phyloP scores from a whole-genome alignment of 1,284 basidiomycete species.

The Megacollybia platyphylla region DNA sequence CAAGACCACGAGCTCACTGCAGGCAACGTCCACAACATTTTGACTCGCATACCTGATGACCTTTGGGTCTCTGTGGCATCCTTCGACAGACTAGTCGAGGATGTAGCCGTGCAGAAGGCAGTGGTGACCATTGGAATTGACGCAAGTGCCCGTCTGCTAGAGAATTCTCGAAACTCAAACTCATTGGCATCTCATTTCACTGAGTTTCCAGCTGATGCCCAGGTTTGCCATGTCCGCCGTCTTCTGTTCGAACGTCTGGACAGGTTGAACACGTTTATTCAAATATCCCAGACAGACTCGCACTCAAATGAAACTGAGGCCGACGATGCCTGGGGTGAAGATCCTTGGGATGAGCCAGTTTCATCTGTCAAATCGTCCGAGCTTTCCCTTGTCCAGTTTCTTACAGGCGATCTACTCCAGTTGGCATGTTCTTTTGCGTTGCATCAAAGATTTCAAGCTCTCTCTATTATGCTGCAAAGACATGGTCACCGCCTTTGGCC shows the following conservation, averaged over 20 bases:
- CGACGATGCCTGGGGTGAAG: slow-evolving; percentile 75
- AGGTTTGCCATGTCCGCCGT: slow-evolving; percentile 48
- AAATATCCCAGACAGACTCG: slow-evolving; percentile 35
- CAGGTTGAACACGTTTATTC: slow-evolving; percentile 52
- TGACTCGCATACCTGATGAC: slow-evolving; percentile 47
- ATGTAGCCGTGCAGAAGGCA: slow-evolving; percentile 37
- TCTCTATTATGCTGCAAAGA: slow-evolving; percentile 44
- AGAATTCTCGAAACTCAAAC: slow-evolving; percentile 7
- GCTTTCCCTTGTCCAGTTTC: slow-evolving; percentile 50
- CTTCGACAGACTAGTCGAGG: slow-evolving; percentile 51
- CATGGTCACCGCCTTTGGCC: slow-evolving; percentile 54
- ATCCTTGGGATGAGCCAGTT: slow-evolving; percentile 11
- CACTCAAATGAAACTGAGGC: slow-evolving; percentile 48
- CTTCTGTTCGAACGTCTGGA: slow-evolving; percentile 52
- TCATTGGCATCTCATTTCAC: slow-evolving; percentile 37
- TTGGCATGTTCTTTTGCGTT: slow-evolving; percentile 59
- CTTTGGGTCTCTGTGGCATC: slow-evolving; percentile 66
- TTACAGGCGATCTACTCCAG: slow-evolving; percentile 43
- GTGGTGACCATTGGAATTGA: slow-evolving; percentile 51
- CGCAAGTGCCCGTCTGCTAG: slow-evolving; percentile 35
- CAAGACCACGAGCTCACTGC: slow-evolving; percentile 40
- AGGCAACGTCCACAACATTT: slow-evolving; percentile 30
- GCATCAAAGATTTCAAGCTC: slow-evolving; percentile 39
- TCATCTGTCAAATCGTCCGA: slow-evolving; percentile 18
- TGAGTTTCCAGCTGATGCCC: slow-evolving; percentile 40